Evolutionary conservation across 1,284 basidiomycete genomes (phyloP).

Genomic region (Exobasidium rhododendri): DNA sequence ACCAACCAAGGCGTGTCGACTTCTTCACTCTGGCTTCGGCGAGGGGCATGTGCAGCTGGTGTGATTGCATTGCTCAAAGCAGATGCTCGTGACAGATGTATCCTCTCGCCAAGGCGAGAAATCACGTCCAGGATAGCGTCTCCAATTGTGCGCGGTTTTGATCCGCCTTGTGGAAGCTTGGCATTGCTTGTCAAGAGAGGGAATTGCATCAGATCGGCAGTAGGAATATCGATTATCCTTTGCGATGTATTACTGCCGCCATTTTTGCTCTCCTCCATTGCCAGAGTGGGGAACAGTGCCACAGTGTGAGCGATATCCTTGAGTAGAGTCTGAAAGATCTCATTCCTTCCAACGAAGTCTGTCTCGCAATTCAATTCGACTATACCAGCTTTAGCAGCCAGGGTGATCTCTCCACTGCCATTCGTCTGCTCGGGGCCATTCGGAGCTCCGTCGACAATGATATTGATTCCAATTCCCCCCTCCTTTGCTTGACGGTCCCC

Average conservation of each 20-base stretch:
- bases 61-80: constrained; percentile 63
- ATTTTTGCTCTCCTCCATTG: constrained; percentile 1
- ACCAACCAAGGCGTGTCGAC: constrained; percentile 49
- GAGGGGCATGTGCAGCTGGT: constrained; percentile 32
- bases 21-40: constrained; percentile 19
- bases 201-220: constrained; percentile 52
- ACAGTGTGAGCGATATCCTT: constrained; percentile 80
- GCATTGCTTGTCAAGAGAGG: constrained; percentile 32
- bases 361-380: constrained; percentile 95
- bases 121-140: constrained; percentile 75
- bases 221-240: constrained; percentile 22
- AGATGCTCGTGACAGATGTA: constrained; percentile 71
- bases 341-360: constrained; percentile 87
- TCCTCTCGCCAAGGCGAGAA: constrained; percentile 83
- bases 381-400: constrained; percentile 67
- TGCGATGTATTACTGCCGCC: background rate
- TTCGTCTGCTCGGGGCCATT: constrained; percentile 56
- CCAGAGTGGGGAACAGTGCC: constrained; percentile 69
- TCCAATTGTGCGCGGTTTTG: constrained; percentile 62
- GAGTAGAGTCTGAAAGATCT: constrained; percentile 74
- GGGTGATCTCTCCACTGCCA: constrained; percentile 14
- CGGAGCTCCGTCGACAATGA: constrained; percentile 65
- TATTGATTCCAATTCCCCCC: constrained; percentile 72
- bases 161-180: constrained; percentile 44
- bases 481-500: constrained; percentile 70